Base-by-base conservation (phyloP, 176 grass and related monocot species). In the Microstegium vimineum region DNA sequence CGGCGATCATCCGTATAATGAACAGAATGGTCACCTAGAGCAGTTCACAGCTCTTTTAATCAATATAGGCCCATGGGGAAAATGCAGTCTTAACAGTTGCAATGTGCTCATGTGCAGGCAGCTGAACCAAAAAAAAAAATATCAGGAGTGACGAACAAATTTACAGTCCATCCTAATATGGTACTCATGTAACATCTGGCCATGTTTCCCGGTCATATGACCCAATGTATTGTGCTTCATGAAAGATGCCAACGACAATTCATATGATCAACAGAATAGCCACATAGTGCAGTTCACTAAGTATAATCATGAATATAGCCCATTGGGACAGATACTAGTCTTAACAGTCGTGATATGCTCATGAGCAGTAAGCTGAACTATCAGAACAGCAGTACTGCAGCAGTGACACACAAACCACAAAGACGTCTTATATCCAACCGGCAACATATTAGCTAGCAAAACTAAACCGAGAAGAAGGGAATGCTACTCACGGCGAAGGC, bases 401-500 rank as follows among this genome's bases (percentile, higher is more conserved):
- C 4, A 54, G 12, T 38, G 22, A 36, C 20, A 57, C 8, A 28
- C 49, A 59, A 23, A 17, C 46, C 20, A 69, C 22, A 37, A 5
- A 5, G 5, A n/a, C 1, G 2, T 28, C 4, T 11, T 27, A 71
- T 40, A 69, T 18, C 28, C 32, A 69, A 40, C 14, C 1, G 49
- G 64, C 56, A 36, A 47, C 20, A n/a, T 40, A 67, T 18, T 41
- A 41, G 4, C n/a, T 22, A 73, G 27, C 31, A 56, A 52, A 22
- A 17, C 32, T 72, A 78, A 62, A 78, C n/a, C 14, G 57, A 77
- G 57, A 34, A 62, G 35, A 47, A 52, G 42, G 70, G 33, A 78
- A 42, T 17, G 71, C 31, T 1, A 93, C 93, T 99, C 72, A 99
- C 96, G 2, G 87, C 80, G 22, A 99, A 95, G 10, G 91, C 82